Base-by-base conservation (phyloP, 768 basidiomycete genomes). In the Hortiboletus flavorubellus region DNA sequence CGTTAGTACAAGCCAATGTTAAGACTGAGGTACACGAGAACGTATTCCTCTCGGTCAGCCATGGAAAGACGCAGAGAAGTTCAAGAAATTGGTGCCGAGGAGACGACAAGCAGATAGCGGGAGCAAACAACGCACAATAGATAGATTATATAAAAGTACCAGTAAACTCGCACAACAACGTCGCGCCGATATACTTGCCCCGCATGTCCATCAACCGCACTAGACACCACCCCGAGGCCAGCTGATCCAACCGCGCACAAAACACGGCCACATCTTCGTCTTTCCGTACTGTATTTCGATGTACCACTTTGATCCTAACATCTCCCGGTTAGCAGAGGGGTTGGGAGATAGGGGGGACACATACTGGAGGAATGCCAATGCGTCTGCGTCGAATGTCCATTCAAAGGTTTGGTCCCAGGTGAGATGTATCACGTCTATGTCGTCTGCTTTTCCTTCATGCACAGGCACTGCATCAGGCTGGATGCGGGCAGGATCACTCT, bases 331-430 rank as follows among this genome's bases (percentile, higher is more conserved):
- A 55, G 49, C 30, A 37, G 9, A 44, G 8, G 31, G 15, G 2
- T 15, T 16, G 26, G 35, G 16, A 40, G 29, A 21, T 31, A 23
- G 14, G 23, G 6, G 21, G 12, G 21, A 21, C 40, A 62, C 75
- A 30, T 47, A 81, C 82, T 79, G 73, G 38, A 85, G 37, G 59
- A 85, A 84, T 4, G 79, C 75, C 33, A 85, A 60, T 11, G 80
- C 78, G 42, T 84, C 84, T 31, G 56, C 57, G 15, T 76, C 75
- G 46, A 76, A 80, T 47, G 76, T 73, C 78, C 80, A 86, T 54
- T 80, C 74, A 51, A 80, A 76, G 3, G 71, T 30, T 77, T 72
- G 76, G 54, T 61, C 41, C 66, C 75, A 79, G 53, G 78, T 49
- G 30, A 74, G 67, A 59, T 80, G 74, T 23, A 74, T 76, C 29